Evolutionary conservation across 805 yeast genomes (phyloP).

Genomic region (Citeromyces nyonsensis): DNA sequence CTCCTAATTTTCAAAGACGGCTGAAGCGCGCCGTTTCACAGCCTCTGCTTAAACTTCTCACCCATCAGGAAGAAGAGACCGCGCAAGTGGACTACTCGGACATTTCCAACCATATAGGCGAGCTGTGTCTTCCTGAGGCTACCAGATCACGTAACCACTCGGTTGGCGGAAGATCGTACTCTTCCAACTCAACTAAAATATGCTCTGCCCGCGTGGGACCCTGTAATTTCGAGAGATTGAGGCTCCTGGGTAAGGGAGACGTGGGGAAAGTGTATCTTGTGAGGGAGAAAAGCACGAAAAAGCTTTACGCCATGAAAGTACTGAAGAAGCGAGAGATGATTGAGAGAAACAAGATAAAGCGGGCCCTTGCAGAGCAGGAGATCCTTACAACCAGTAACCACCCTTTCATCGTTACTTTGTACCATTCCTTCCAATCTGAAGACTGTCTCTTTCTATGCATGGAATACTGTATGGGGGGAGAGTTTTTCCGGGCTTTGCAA

Average conservation of each 20-base stretch:
- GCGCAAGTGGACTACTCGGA: constrained; percentile 4
- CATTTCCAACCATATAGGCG: constrained; percentile 19
- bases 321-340: constrained; percentile 87
- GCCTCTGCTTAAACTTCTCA: constrained; percentile 36
- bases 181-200: constrained; percentile 59
- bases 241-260: constrained; percentile 91
- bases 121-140: constrained; percentile 8
- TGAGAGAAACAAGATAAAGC: constrained; percentile 81
- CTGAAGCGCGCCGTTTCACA: constrained; percentile 77
- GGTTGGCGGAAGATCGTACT: constrained; percentile 39
- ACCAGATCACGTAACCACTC: constrained; percentile 27
- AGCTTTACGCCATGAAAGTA: constrained; percentile 86
- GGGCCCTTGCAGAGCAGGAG: constrained; percentile 94
- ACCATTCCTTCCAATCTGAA: constrained; percentile 92
- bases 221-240: constrained; percentile 74
- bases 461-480: constrained; percentile 99
- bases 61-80: constrained; percentile 5
- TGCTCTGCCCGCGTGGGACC: constrained; percentile 75
- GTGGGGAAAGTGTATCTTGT: constrained; percentile 95
- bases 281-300: constrained; percentile 59
- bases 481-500: constrained; percentile 90
- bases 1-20: constrained; percentile 18
- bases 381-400: constrained; percentile 90
- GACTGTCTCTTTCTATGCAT: constrained; percentile 86
- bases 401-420: constrained; percentile 91